A percentile compares a stretch with the other conserved stretches of the same genome.
Conservation (phyloP, 2,329 filamentous ascomycete species). For the Aspergillus fischeri region DNA sequence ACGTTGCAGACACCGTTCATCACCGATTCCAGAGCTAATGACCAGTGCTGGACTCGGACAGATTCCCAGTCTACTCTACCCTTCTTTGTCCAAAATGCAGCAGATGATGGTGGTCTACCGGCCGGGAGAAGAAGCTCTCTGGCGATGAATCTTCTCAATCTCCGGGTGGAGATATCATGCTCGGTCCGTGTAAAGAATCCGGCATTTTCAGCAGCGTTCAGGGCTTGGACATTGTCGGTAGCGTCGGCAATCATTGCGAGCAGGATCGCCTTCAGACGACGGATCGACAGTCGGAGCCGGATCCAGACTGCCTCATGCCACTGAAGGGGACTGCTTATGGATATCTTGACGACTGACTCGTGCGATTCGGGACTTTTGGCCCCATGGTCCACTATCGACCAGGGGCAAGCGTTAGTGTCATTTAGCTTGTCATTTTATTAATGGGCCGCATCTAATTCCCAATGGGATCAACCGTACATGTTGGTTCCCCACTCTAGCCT, state of each 20-base stretch:
- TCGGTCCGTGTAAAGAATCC: conserved; percentile 59
- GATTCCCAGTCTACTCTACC: conserved; percentile 60
- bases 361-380: too few species aligned
- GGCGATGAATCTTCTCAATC: conserved; percentile 49
- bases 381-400: too few species aligned
- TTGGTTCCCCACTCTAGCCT: neutral
- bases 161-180: conserved; percentile 46
- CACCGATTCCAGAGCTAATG: conserved; percentile 56
- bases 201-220: conserved; percentile 52
- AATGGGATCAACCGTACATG: neutral
- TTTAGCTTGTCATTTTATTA: conserved; percentile 1
- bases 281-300: neutral
- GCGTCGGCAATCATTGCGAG: conserved; percentile 17
- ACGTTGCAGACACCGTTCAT: conserved; percentile 27
- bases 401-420: neutral
- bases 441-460: neutral
- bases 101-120: conserved; percentile 52
- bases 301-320: neutral
- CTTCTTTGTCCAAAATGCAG: conserved; percentile 61
- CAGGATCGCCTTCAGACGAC: conserved; percentile 2
- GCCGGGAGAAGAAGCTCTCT: conserved; percentile 50
- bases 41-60: conserved; percentile 60
- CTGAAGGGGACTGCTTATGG: too few species aligned
- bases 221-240: conserved; percentile 11
- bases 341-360: too few species aligned